These are phyloP conservation scores for Melastoma candidum DNA, from an alignment of 441 rosid species.

Conservation along the genomic window DNA sequence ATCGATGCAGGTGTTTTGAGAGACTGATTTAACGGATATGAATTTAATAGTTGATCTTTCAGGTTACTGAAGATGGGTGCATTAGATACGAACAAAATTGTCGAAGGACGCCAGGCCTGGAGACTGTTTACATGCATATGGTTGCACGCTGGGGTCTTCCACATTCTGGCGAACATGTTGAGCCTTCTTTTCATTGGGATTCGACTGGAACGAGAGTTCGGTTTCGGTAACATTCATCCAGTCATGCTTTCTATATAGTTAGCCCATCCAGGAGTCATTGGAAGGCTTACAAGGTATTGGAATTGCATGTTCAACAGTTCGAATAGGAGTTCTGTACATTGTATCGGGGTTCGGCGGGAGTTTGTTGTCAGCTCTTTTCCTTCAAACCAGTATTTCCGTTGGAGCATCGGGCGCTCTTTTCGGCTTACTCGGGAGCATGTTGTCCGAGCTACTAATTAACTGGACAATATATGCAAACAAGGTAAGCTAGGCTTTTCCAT, in stretches of 20 bases:
- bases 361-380: slow-evolving; percentile 67
- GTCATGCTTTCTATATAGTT: too few species aligned
- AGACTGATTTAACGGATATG: background rate
- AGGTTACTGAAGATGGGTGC: slow-evolving; percentile 88
- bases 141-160: slow-evolving; percentile 92
- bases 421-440: slow-evolving; percentile 92
- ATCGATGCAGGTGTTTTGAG: background rate
- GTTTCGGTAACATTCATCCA: too few species aligned
- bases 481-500: slow-evolving; percentile 23
- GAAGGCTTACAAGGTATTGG: too few species aligned
- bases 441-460: slow-evolving; percentile 78
- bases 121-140: slow-evolving; percentile 75
- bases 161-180: slow-evolving; percentile 86
- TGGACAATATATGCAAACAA: slow-evolving; percentile 43
- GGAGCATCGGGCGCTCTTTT: slow-evolving; percentile 98
- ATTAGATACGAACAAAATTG: slow-evolving; percentile 39
- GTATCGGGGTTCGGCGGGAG: slow-evolving; percentile 89
- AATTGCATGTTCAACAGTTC: slow-evolving; percentile 32
- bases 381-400: slow-evolving; percentile 61
- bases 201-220: too few species aligned
- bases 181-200: slow-evolving; percentile 87
- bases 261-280: too few species aligned
- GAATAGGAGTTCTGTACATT: slow-evolving; percentile 78
- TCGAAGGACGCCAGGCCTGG: slow-evolving; percentile 54
- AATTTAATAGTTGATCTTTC: slow-evolving; percentile 7